Evolutionary conservation across 2,329 filamentous ascomycete genomes (phyloP).

Genomic region (Macrophomina phaseolina): DNA sequence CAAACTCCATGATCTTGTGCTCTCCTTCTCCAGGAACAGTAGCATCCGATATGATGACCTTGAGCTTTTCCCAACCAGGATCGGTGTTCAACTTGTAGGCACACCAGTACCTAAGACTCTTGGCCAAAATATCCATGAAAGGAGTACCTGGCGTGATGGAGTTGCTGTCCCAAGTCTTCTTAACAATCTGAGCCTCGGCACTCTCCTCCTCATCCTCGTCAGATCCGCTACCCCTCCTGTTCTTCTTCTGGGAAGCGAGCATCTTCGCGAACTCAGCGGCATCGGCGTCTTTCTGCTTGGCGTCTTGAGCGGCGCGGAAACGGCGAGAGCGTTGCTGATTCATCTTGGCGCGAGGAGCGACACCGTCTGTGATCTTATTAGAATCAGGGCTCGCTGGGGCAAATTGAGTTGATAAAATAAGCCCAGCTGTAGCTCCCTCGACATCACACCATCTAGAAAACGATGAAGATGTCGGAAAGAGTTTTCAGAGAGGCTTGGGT

Average conservation of each 20-base stretch:
- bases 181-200: constrained; percentile 65
- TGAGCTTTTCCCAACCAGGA: constrained; percentile 87
- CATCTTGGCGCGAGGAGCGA: constrained; percentile 98
- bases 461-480: constrained; percentile 36
- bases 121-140: constrained; percentile 95
- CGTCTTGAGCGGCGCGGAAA: constrained; percentile 93
- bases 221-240: constrained; percentile 43
- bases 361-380: constrained; percentile 70
- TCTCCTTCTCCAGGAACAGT: constrained; percentile 97
- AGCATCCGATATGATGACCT: constrained; percentile 97
- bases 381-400: constrained; percentile 1
- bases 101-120: constrained; percentile 93
- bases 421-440: constrained; percentile 39
- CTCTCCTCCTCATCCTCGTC: constrained; percentile 65
- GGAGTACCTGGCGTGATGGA: constrained; percentile 95
- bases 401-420: constrained; percentile 5
- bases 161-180: constrained; percentile 92
- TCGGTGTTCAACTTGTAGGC: constrained; percentile 98
- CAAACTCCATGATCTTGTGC: constrained; percentile 99
- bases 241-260: constrained; percentile 66
- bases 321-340: constrained; percentile 97
- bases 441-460: constrained; percentile 35
- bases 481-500: constrained; percentile 30
- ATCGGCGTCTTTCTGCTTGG: constrained; percentile 89
- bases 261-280: constrained; percentile 87